Evolutionary conservation across 116 monocot species (phyloP).

Genomic region (Posidonia oceanica): DNA sequence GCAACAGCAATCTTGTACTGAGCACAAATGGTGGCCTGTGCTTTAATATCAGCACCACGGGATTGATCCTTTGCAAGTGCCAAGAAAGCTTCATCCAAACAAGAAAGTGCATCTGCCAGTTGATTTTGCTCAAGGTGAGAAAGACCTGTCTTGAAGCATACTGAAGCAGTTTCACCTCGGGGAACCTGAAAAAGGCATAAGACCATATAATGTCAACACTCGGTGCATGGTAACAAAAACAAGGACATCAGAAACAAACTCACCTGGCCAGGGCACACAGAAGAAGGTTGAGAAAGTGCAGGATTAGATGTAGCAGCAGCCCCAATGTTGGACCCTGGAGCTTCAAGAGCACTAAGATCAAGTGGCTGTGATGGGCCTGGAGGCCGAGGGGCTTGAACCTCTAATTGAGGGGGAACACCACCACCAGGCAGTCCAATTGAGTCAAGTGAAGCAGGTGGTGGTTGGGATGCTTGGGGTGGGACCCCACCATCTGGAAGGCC

Average conservation of each 20-base stretch:
- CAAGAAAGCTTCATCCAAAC: conserved; percentile 96
- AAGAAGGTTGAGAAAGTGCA: conserved; percentile 39
- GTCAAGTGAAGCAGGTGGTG: conserved; percentile 18
- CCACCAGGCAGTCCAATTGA: conserved; percentile 67
- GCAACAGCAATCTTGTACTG: conserved; percentile 97
- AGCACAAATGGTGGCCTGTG: conserved; percentile 95
- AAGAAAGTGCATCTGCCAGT: conserved; percentile 87
- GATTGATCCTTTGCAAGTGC: conserved; percentile 98
- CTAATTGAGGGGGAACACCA: conserved; percentile 63
- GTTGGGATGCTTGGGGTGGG: conserved; percentile 46
- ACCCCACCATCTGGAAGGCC: conserved; percentile 83
- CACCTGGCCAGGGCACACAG: conserved; percentile 88
- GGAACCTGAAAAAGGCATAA: conserved; percentile 47
- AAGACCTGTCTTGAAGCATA: conserved; percentile 84
- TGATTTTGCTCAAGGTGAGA: conserved; percentile 98
- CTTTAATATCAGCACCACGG: conserved; percentile 82
- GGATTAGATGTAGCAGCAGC: conserved; percentile 14
- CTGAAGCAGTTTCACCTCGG: conserved; percentile 78
- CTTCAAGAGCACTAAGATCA: conserved; percentile 83
- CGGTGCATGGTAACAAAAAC: neutral
- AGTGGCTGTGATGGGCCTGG: conserved; percentile 45
- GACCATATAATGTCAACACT: neutral
- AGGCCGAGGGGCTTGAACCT: conserved; percentile 16
- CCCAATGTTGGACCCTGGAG: conserved; percentile 29
- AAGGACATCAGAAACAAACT: neutral